Evolutionary conservation across 257 asterid genomes (phyloP), one percentile per base, ranked within the genome.

Genomic region (Henckelia pumila): DNA sequence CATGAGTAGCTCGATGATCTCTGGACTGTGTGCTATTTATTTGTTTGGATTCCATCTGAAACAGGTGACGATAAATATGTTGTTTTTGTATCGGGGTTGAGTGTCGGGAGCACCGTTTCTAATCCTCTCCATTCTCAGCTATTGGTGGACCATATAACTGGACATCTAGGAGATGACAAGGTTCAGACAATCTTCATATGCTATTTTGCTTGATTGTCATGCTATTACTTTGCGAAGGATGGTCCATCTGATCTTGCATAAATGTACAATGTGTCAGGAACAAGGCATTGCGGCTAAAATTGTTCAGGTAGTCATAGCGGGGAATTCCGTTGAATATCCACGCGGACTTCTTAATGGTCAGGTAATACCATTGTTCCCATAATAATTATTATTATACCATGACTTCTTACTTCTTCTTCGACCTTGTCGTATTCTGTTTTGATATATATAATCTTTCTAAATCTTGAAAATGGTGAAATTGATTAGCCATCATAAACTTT

Each of bases 161-260:
- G 99, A 60, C 97, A 94, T 87, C 84, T 94, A 25, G 99, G 99
- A 75, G 99, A 94, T 66, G 91, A 81, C 74, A 84, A 88, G 88
- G 99, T 93, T 77, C 44, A 57, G 64, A 71, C 68, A 17, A 53
- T 58, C 73, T 47, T 66, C 23, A 32, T 25, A 62, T 61, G 71
- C 71, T 66, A 47, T 55, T 61, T 71, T 20, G 1, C 71, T 62
- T 56, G 58, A 64, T 7, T 56, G 13, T 33, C 56, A 37, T 19
- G 10, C 20, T 63, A 55, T 74, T 66, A 69, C 63, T 62, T 63
- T 56, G 49, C 68, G 35, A 63, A 17, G 67, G 66, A 47, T 37
- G 66, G 61, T 60, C 35, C 25, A 21, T 57, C 72, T 76, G 66
- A 61, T 77, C 61, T 71, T 28, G 23, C 30, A 60, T 61, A 57